These are phyloP conservation scores for Coccomyxa sp. DNA, from an alignment of 139 green algal species.

Conservation along the genomic window DNA sequence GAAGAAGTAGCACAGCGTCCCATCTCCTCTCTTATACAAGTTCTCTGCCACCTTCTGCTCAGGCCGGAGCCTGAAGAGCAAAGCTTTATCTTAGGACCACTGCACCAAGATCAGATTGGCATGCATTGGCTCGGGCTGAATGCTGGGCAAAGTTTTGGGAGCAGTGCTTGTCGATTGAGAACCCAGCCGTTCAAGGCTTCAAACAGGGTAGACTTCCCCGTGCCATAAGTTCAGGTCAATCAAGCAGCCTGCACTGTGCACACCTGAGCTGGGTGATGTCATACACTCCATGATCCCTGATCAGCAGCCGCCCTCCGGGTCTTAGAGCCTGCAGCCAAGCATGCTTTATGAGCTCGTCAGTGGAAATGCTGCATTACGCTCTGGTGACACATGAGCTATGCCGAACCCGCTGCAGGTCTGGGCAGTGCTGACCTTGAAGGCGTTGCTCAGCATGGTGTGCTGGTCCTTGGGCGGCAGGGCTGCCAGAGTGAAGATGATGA, in stretches of 20 bases:
- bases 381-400: not conserved
- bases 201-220: too few relatives aligned
- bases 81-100: too few relatives aligned
- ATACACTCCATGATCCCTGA: constrained; percentile 77
- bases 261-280: constrained; percentile 65
- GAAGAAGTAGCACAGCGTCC: constrained; percentile 78
- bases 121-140: too few relatives aligned
- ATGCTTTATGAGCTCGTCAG: not conserved
- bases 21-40: constrained; percentile 59
- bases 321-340: constrained; percentile 27
- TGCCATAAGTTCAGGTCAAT: too few relatives aligned
- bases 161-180: too few relatives aligned
- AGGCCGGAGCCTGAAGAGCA: constrained; percentile 7
- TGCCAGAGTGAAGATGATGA: constrained; percentile 80
- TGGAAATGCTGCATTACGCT: not conserved
- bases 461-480: constrained; percentile 49
- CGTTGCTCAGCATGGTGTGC: constrained; percentile 22
- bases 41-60: constrained; percentile 37
- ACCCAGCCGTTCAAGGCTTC: too few relatives aligned
- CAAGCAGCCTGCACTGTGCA: constrained; percentile 10
- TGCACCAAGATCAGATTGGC: too few relatives aligned
- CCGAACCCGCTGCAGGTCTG: not conserved
- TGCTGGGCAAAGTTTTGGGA: too few relatives aligned
- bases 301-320: constrained; percentile 56
- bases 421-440: constrained; percentile 15